Percentiles rank a stretch among this genome's conserved stretches.
Evolutionary conservation across 1,284 basidiomycete genomes (phyloP).

Genomic region (Heterobasidion irregulare): DNA sequence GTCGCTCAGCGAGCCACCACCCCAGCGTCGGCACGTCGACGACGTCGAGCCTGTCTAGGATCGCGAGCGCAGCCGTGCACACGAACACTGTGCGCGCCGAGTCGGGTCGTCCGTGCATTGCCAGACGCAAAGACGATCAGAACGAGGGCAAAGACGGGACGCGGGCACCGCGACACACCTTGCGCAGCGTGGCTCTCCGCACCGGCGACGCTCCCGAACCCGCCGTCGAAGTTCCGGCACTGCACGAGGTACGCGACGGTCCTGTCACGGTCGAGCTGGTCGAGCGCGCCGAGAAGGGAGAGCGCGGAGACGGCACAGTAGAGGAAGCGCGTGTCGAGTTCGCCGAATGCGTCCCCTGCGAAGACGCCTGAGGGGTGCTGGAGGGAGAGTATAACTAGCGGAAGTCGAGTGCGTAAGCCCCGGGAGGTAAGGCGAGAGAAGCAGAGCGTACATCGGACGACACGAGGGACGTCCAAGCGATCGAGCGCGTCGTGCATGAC

Average conservation of each 20-base stretch:
- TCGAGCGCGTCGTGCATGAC: conserved; percentile 79
- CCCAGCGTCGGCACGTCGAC: conserved; percentile 72
- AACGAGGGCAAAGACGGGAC: background rate
- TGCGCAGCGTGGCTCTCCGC: conserved; percentile 92
- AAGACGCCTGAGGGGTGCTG: conserved; percentile 85
- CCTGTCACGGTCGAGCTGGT: conserved; percentile 51
- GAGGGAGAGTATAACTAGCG: conserved; percentile 71
- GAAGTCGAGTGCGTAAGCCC: background rate
- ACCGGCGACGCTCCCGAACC: conserved; percentile 79
- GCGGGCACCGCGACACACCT: conserved; percentile 43
- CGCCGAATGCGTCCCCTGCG: conserved; percentile 85
- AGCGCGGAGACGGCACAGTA: conserved; percentile 83
- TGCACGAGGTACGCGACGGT: conserved; percentile 68
- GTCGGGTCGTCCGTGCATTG: background rate
- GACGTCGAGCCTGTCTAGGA: conserved; percentile 74
- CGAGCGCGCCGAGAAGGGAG: conserved; percentile 71
- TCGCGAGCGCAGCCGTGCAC: conserved; percentile 81
- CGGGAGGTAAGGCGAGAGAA: background rate
- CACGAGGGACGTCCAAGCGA: conserved; percentile 57
- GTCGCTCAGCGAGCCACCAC: conserved; percentile 93
- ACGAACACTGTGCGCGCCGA: conserved; percentile 64
- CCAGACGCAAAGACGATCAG: no score
- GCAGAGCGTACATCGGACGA: conserved; percentile 62
- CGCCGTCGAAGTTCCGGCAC: conserved; percentile 94
- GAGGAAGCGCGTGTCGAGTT: conserved; percentile 87